Evolutionary conservation across 2,329 filamentous ascomycete species (phyloP), one percentile per base, ranked within the genome.

Genomic region (Alternaria burnsii): DNA sequence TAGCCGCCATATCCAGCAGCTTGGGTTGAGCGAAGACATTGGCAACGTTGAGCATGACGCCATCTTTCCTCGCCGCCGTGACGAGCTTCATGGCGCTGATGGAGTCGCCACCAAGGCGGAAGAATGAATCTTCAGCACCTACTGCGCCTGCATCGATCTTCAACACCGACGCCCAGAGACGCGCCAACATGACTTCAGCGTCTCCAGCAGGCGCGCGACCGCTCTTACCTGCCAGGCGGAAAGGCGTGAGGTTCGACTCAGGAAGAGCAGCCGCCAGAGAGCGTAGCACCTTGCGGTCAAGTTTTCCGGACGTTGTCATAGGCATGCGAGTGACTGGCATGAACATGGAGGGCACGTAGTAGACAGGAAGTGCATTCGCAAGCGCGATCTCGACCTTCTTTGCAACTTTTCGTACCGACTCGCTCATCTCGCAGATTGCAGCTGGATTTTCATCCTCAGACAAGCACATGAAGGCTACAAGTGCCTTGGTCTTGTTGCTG

Each of bases 11-110:
- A 7, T 82, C 80, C 1, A 69, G 62, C 3, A 85, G 69, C 11
- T 79, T 73, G 1, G 83, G 82, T 8, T 77, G 69, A 4, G 78
- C 76, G 62, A 83, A 83, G n/a, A 82, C 79, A 48, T 76, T 78
- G 4, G 80, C 75, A 4, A 83, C 80, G 11, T 75, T 79, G 10
- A 83, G 71, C 1, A 73, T 63, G 12, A 83, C 71, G 5, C 79
- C 79, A 28, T 77, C 73, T 5, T 77, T 75, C 7, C 79, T 75
- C 26, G 79, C 77, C 34, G 78, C 77, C 5, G 76, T 76, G 40
- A 83, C 82, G 1, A 83, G 75, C 6, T 66, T 68, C 80, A 84
- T 83, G 5, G 81, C 82, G 20, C 78, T 78, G 60, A 83, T 79
- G 0, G 81, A 83, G 58, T 83, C 82, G 26, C 82, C 82, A 28